phyloP scores from a whole-genome alignment of 83 land plant species.

The Isoetes engelmannii region DNA sequence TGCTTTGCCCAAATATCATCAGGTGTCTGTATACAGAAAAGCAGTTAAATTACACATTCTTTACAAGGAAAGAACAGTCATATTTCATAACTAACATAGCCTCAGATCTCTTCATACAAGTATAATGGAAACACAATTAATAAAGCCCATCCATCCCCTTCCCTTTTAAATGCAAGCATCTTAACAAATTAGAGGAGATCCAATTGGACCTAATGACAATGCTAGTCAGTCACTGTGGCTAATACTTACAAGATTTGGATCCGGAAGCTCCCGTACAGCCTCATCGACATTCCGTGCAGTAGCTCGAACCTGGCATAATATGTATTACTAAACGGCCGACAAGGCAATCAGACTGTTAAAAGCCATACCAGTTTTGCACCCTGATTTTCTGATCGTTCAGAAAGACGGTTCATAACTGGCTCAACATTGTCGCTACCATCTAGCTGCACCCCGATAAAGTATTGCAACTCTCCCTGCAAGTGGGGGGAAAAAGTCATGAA shows the following conservation, averaged over 20 bases:
- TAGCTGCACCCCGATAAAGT: constrained; percentile 97
- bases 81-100: neutral
- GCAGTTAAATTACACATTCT: neutral
- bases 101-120: neutral
- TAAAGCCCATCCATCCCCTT: neutral
- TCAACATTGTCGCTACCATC: constrained; percentile 95
- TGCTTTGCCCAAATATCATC: constrained; percentile 89
- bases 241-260: constrained; percentile 86
- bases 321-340: neutral
- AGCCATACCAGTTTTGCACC: constrained; percentile 69
- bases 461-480: constrained; percentile 90
- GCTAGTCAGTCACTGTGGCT: constrained; percentile 7
- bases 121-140: neutral
- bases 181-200: neutral
- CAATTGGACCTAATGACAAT: neutral
- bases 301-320: constrained; percentile 63
- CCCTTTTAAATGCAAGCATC: neutral
- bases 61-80: too few relatives aligned
- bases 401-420: constrained; percentile 68
- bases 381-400: constrained; percentile 66
- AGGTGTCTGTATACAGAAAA: constrained; percentile 48
- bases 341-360: constrained; percentile 3
- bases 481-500: neutral
- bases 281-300: constrained; percentile 92
- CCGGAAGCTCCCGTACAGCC: constrained; percentile 96